Evolutionary conservation across 2,329 filamentous ascomycete species (phyloP).

Genomic region (Leptographium lundbergii): DNA sequence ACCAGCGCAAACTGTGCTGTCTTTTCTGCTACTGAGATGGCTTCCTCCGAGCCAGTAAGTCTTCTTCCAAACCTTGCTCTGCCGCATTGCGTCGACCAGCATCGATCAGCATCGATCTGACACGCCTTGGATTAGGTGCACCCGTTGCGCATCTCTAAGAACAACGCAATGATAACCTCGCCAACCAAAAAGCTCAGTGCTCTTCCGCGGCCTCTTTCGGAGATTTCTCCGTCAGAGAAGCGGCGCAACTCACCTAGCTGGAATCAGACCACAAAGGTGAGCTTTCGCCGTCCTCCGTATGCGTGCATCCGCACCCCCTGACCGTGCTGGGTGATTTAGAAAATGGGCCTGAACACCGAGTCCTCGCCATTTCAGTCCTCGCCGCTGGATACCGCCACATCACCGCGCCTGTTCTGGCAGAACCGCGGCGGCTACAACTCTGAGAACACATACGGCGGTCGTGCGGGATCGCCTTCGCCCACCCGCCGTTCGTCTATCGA

Average conservation of each 20-base stretch:
- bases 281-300: not conserved
- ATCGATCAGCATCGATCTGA: not conserved
- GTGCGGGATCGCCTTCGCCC: slow-evolving; percentile 52
- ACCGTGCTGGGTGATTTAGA: slow-evolving; percentile 29
- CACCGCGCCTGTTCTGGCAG: slow-evolving; percentile 89
- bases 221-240: slow-evolving; percentile 76
- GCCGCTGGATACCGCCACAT: slow-evolving; percentile 54
- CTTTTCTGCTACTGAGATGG: slow-evolving; percentile 4
- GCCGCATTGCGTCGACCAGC: not conserved
- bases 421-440: slow-evolving; percentile 49
- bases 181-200: slow-evolving; percentile 50
- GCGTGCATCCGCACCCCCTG: not conserved
- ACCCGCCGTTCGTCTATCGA: slow-evolving; percentile 84
- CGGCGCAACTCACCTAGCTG: slow-evolving; percentile 88
- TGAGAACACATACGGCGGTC: slow-evolving; percentile 59
- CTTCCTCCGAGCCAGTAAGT: slow-evolving; percentile 12
- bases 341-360: slow-evolving; percentile 57
- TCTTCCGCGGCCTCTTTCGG: slow-evolving; percentile 65
- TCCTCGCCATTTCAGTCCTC: slow-evolving; percentile 80
- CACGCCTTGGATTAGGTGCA: slow-evolving; percentile 42
- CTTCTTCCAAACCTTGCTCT: not conserved
- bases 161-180: slow-evolving; percentile 46
- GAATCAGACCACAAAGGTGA: slow-evolving; percentile 64
- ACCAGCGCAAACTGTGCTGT: not conserved
- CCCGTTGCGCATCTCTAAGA: slow-evolving; percentile 63